Evolutionary conservation across 106 monocot genomes (phyloP).

Genomic region (Dactylorhiza incarnata): DNA sequence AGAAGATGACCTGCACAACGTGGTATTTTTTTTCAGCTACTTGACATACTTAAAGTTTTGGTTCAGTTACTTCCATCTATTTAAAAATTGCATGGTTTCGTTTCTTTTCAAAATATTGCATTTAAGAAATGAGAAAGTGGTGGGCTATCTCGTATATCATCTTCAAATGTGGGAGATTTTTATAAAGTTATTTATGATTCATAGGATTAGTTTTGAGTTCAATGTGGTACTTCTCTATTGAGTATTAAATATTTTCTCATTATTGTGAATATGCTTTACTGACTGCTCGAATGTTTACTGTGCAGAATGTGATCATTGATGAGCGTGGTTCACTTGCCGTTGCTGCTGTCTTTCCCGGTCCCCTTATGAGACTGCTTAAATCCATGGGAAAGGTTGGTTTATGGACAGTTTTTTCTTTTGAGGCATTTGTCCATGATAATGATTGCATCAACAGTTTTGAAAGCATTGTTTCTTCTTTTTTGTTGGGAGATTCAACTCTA

Average conservation of each 20-base stretch:
- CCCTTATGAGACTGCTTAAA: constrained; percentile 44
- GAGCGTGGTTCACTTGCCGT: constrained; percentile 71
- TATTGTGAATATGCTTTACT: not conserved
- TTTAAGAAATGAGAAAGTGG: not conserved
- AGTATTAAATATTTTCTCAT: not conserved
- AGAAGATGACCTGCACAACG: constrained; percentile 52
- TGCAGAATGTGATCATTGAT: constrained; percentile 74
- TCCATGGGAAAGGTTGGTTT: constrained; percentile 50
- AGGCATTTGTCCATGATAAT: not conserved
- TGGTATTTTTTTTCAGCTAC: constrained; percentile 16
- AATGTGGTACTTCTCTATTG: not conserved
- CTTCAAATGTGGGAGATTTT: not conserved
- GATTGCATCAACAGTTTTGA: not conserved
- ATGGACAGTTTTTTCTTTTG: not conserved
- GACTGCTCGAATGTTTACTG: constrained; percentile 12
- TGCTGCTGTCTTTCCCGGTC: constrained; percentile 42
- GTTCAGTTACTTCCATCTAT: not conserved
- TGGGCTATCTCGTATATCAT: not conserved
- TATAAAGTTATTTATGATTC: not conserved
- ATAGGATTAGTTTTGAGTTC: not conserved
- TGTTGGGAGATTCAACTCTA: not conserved
- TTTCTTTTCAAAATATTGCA: not conserved
- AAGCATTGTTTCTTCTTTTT: not conserved
- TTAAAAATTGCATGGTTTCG: not conserved
- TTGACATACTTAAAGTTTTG: not conserved